Evolutionary conservation across 441 rosid species (phyloP).

Genomic region (Adansonia rubrostipa): DNA sequence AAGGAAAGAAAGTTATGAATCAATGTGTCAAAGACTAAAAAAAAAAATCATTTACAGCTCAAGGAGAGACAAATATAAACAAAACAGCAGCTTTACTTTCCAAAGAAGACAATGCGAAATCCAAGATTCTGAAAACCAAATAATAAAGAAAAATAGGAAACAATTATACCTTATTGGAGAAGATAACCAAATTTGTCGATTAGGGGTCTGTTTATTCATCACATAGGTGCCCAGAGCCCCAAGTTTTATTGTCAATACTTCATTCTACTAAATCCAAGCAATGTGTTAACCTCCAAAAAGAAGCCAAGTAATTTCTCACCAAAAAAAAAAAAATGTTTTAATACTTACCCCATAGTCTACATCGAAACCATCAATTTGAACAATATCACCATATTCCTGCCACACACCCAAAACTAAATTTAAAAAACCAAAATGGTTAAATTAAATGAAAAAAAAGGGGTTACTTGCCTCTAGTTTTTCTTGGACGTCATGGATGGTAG

Average conservation of each 20-base stretch:
- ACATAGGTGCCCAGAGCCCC: constrained; percentile 72
- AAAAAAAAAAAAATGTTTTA: constrained; percentile 1
- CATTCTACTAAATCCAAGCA: constrained; percentile 54
- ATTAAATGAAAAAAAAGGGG: neutral
- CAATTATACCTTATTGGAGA: constrained; percentile 63
- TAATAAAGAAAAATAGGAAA: neutral
- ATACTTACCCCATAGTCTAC: constrained; percentile 83
- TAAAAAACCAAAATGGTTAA: neutral
- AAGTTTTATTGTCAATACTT: constrained; percentile 71
- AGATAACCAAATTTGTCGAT: constrained; percentile 74
- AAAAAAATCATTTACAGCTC: neutral
- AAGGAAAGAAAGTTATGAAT: neutral
- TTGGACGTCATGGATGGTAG: constrained; percentile 71
- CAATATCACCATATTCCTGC: constrained; percentile 80
- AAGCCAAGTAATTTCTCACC: neutral
- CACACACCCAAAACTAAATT: constrained; percentile 12
- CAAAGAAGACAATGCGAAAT: constrained; percentile 7
- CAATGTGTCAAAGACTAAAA: neutral
- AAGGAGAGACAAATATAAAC: neutral
- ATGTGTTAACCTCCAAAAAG: neutral
- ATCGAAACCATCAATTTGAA: constrained; percentile 86
- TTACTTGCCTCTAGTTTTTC: constrained; percentile 76
- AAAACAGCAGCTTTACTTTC: neutral
- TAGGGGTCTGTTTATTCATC: constrained; percentile 76
- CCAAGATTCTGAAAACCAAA: neutral